A percentile compares a stretch with the other conserved stretches of the same genome.
Conservation (phyloP, 768 basidiomycete genomes). For the Jaapia argillacea region DNA sequence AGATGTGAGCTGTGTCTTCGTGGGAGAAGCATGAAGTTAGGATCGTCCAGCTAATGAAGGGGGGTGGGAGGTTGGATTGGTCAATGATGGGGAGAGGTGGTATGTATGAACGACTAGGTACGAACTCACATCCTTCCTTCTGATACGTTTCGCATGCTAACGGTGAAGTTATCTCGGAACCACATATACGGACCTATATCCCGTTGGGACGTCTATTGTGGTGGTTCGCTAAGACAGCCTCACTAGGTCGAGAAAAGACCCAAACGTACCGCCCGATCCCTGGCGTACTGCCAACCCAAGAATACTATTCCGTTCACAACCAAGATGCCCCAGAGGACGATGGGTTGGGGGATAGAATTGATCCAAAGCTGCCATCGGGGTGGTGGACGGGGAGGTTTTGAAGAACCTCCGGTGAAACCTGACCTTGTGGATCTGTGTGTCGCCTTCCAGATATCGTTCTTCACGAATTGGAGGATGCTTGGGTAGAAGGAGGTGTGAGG, state of each 20-base stretch:
- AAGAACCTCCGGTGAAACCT: no score
- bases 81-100: no score
- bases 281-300: slow-evolving; percentile 38
- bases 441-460: no score
- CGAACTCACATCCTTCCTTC: slow-evolving; percentile 54
- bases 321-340: slow-evolving; percentile 55
- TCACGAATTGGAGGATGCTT: no score
- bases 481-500: no score
- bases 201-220: slow-evolving; percentile 1
- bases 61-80: no score
- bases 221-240: background rate
- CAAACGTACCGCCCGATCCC: slow-evolving; percentile 13
- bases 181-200: slow-evolving; percentile 22
- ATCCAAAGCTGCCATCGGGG: no score
- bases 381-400: no score
- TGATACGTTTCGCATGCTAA: slow-evolving; percentile 47
- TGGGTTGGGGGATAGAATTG: slow-evolving; percentile 40
- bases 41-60: slow-evolving; percentile 54
- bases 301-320: slow-evolving; percentile 56
- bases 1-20: slow-evolving; percentile 42
- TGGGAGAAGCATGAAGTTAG: slow-evolving; percentile 70
- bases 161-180: slow-evolving; percentile 57
- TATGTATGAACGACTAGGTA: background rate
- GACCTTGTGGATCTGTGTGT: no score
- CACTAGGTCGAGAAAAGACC: background rate